phyloP scores from a whole-genome alignment of 1,139 yeast genomes.

The Candida dubliniensis region DNA sequence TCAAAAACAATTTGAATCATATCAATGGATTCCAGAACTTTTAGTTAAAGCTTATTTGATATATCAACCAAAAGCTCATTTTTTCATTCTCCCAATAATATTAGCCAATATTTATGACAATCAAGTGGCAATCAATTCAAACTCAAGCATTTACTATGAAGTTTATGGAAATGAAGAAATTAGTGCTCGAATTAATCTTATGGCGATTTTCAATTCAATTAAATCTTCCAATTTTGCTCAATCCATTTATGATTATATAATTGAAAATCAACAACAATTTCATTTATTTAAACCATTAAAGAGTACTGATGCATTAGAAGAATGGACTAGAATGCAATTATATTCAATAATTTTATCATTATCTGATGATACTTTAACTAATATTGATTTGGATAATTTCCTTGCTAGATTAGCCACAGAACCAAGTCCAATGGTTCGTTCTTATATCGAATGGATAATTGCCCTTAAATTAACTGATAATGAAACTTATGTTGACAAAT shows the following conservation, averaged over 20 bases:
- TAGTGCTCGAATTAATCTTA: conserved; percentile 50
- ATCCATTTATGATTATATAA: conserved; percentile 40
- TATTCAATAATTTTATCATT: conserved; percentile 51
- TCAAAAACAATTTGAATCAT: conserved; percentile 33
- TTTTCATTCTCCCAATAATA: conserved; percentile 60
- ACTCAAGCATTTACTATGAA: conserved; percentile 41
- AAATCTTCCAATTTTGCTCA: conserved; percentile 35
- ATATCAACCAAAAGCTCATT: conserved; percentile 55
- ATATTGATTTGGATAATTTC: conserved; percentile 22
- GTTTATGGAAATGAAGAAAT: conserved; percentile 65
- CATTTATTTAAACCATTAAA: conserved; percentile 51
- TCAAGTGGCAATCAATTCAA: conserved; percentile 22
- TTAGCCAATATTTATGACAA: conserved; percentile 53
- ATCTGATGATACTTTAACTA: conserved; percentile 25
- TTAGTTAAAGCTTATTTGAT: conserved; percentile 48
- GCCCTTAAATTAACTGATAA: conserved; percentile 36
- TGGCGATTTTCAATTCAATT: conserved; percentile 44
- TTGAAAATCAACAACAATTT: conserved; percentile 38
- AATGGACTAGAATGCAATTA: conserved; percentile 59
- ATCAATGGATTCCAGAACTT: conserved; percentile 56
- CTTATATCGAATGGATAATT: conserved; percentile 77
- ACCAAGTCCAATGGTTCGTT: conserved; percentile 74
- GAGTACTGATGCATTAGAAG: conserved; percentile 67
- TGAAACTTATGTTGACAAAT: conserved; percentile 16
- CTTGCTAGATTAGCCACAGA: conserved; percentile 43